Evolutionary conservation across 2,329 filamentous ascomycete genomes (phyloP).

Genomic region (Colletotrichum sidae): DNA sequence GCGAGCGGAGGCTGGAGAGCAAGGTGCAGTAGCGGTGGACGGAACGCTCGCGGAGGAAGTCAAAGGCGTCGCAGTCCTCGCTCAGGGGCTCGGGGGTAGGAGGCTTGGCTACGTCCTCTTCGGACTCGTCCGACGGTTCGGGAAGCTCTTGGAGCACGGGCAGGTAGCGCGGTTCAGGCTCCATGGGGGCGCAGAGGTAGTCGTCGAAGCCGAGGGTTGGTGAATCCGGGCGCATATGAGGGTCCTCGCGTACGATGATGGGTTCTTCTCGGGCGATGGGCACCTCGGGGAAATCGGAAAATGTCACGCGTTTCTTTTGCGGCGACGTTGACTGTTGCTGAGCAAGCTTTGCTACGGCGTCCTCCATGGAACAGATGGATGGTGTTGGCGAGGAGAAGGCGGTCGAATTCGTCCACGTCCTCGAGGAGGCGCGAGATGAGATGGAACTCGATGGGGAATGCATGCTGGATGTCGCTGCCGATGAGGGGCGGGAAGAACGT

Average conservation of each 20-base stretch:
- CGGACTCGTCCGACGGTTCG: conserved; percentile 38
- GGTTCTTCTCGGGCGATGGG: conserved; percentile 45
- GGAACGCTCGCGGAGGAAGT: conserved; percentile 56
- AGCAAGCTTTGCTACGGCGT: conserved; percentile 37
- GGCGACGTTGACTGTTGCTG: conserved; percentile 10
- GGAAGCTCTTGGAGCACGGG: conserved; percentile 36
- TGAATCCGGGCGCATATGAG: conserved; percentile 65
- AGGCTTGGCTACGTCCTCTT: conserved; percentile 39
- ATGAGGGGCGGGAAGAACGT: conserved; percentile 53
- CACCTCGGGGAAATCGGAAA: conserved; percentile 53
- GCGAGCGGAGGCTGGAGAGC: conserved; percentile 59
- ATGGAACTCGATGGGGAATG: conserved; percentile 61
- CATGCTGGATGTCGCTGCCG: conserved; percentile 51
- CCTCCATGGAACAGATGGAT: conserved; percentile 54
- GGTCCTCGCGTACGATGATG: no score
- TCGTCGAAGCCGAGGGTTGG: conserved; percentile 69
- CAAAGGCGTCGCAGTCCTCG: conserved; percentile 39
- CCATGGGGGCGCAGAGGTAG: conserved; percentile 41
- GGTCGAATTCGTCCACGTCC: conserved; percentile 54
- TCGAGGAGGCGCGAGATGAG: conserved; percentile 48
- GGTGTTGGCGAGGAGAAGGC: conserved; percentile 60
- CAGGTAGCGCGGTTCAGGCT: conserved; percentile 36
- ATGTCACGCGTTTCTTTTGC: conserved; percentile 54
- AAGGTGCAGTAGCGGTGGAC: conserved; percentile 62
- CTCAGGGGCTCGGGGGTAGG: conserved; percentile 34